Base-by-base conservation (phyloP, 768 basidiomycete species). In the Trametes maxima region DNA sequence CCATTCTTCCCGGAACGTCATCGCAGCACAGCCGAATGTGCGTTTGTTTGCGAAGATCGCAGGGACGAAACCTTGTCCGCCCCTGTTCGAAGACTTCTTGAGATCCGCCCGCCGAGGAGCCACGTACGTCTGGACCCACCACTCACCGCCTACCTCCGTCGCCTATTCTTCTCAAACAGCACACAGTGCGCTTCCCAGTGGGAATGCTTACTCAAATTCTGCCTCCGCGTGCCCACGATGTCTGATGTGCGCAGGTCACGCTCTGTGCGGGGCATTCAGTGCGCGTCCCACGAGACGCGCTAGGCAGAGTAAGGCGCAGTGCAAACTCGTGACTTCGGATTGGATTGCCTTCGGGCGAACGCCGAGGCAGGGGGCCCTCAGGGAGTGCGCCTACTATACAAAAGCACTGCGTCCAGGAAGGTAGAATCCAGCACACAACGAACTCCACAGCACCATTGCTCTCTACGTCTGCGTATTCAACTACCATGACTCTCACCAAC, bases 141-240 rank as follows among this genome's bases (percentile, higher is more conserved):
- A 8, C 28, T 33, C 28, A 7, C 13, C 7, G n/a, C 8, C 17
- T 21, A n/a, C 16, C 5, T 5, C 13, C 17, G 47, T 28, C 24
- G 25, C 13, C 25, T n/a, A 33, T 28, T 28, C 25, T 24, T 10
- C 33, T 16, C 5, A 37, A 35, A 37, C 5, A 5, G 37, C 35
- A 10, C 33, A 4, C 6, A 12, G 36, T 22, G 12, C 22, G 51
- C 51, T 52, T 52, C 51, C 51, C 40, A 46, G 21, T 58, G 57
- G 33, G 57, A 58, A 58, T 43, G 57, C 57, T 58, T 28, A 58
- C 55, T 57, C 45, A 47, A 48, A 28, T 28, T 13, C 46, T 14
- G 40, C 10, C 21, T 37, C 14, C 25, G 25, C 39, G 4, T 24
- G 45, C 40, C 24, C 24, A 42, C 28, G 47, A 22, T 17, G 48